Conservation (phyloP, 371 early-diverging fungal species). For the Lichtheimia ornata region DNA sequence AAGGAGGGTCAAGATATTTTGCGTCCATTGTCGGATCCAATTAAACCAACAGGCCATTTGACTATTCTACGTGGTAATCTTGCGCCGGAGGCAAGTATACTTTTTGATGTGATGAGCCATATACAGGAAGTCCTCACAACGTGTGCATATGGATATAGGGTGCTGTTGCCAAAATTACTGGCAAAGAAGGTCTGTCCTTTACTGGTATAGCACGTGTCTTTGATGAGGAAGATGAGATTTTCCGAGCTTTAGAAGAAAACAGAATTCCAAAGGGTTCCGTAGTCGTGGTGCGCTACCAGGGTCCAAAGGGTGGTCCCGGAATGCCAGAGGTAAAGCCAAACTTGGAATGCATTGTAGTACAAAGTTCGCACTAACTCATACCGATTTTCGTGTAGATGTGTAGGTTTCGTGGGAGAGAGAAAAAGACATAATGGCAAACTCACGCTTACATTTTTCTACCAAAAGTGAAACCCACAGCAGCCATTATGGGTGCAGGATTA, state of each 20-base stretch:
- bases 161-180: slow-evolving; percentile 97
- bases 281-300: slow-evolving; percentile 83
- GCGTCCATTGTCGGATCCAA: slow-evolving; percentile 63
- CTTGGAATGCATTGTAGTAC: too few relatives aligned
- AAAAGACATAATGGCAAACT: too few relatives aligned
- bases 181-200: slow-evolving; percentile 93
- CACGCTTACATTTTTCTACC: not conserved
- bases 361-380: too few relatives aligned
- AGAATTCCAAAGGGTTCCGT: slow-evolving; percentile 75
- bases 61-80: slow-evolving; percentile 79
- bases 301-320: slow-evolving; percentile 90
- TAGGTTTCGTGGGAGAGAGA: slow-evolving; percentile 13
- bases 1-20: slow-evolving; percentile 70
- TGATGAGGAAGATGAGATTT: slow-evolving; percentile 89
- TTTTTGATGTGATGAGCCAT: not conserved
- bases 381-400: slow-evolving; percentile 40
- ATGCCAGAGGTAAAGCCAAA: slow-evolving; percentile 68
- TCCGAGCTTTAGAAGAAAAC: slow-evolving; percentile 77
- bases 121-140: not conserved
- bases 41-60: slow-evolving; percentile 81
- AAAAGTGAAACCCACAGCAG: slow-evolving; percentile 84
- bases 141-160: slow-evolving; percentile 47
- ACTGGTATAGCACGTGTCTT: slow-evolving; percentile 87
- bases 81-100: slow-evolving; percentile 62
- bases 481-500: slow-evolving; percentile 96